Evolutionary conservation across 768 basidiomycete species (phyloP).

Genomic region (Trametes punicea): DNA sequence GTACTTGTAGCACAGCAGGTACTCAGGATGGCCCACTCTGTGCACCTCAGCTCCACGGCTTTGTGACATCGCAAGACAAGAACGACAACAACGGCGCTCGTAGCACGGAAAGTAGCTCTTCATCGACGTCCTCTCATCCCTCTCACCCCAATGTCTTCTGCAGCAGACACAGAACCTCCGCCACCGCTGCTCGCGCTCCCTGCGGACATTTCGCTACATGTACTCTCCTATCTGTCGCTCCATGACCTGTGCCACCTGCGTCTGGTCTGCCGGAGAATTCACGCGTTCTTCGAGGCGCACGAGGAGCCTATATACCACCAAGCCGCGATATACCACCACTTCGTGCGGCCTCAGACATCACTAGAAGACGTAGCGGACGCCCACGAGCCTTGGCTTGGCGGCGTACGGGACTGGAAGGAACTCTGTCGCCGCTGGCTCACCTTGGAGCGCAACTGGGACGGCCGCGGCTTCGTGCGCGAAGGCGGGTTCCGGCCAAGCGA

Average conservation of each 20-base stretch:
- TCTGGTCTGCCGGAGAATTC: conserved; percentile 10
- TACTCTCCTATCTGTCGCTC: conserved; percentile 22
- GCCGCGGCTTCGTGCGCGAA: conserved; percentile 20
- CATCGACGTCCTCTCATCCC: not conserved
- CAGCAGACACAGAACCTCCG: not conserved
- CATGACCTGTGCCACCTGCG: conserved; percentile 20
- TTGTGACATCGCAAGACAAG: not conserved
- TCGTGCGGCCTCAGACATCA: conserved; percentile 16
- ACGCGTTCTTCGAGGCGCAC: conserved; percentile 17
- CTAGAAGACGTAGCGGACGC: conserved; percentile 13
- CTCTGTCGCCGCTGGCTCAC: conserved; percentile 19
- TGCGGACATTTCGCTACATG: conserved; percentile 21
- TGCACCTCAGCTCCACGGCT: not conserved
- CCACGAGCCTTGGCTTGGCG: conserved; percentile 4
- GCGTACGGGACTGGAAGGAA: conserved; percentile 23
- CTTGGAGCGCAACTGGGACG: conserved; percentile 24
- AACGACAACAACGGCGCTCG: not conserved
- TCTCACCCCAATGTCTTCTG: not conserved
- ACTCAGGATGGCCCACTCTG: not conserved
- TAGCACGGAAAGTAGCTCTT: not conserved
- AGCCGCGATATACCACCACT: conserved; percentile 22
- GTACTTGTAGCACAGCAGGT: not conserved
- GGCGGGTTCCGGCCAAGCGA: conserved; percentile 17
- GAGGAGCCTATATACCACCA: conserved; percentile 25
- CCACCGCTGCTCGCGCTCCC: conserved; percentile 16